Evolutionary conservation across 2,329 filamentous ascomycete genomes (phyloP).

Genomic region (Cladosporium sp.): DNA sequence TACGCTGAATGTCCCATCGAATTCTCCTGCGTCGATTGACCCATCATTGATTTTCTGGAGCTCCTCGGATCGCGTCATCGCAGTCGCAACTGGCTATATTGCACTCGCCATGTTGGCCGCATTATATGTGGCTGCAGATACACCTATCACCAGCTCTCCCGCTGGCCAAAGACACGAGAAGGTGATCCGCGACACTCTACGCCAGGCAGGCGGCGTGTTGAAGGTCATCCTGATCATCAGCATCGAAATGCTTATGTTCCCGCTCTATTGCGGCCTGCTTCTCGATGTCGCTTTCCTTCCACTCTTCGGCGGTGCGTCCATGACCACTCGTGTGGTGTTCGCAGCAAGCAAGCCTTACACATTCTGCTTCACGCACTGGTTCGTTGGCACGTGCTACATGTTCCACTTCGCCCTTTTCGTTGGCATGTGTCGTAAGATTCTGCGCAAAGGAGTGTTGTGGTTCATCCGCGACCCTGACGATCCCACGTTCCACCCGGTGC

Average conservation of each 20-base stretch:
- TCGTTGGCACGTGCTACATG: conserved; percentile 98
- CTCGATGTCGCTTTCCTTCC: conserved; percentile 85
- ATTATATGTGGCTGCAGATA: conserved; percentile 72
- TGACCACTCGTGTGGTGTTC: conserved; percentile 74
- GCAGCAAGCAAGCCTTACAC: conserved; percentile 76
- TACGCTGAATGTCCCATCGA: conserved; percentile 15
- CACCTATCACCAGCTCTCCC: conserved; percentile 61
- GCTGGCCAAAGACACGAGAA: conserved; percentile 62
- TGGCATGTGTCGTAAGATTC: conserved; percentile 97
- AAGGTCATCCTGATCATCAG: conserved; percentile 98
- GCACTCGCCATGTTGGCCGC: conserved; percentile 71
- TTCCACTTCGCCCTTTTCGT: conserved; percentile 99
- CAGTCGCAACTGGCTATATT: conserved; percentile 75
- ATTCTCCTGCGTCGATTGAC: conserved; percentile 26
- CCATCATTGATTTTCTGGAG: conserved; percentile 41
- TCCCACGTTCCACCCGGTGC: conserved; percentile 94
- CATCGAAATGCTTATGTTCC: conserved; percentile 98
- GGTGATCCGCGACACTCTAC: conserved; percentile 72
- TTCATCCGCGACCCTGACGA: conserved; percentile 98
- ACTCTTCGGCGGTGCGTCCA: conserved; percentile 75
- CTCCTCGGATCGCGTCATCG: conserved; percentile 57
- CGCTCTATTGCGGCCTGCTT: conserved; percentile 88
- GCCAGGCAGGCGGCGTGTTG: conserved; percentile 92
- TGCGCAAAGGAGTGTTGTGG: conserved; percentile 91
- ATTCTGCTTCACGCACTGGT: conserved; percentile 97